A percentile compares a stretch with the other conserved stretches of the same genome.
Conservation (phyloP, 2,329 filamentous ascomycete genomes). For the Sclerotinia sclerotiorum region DNA sequence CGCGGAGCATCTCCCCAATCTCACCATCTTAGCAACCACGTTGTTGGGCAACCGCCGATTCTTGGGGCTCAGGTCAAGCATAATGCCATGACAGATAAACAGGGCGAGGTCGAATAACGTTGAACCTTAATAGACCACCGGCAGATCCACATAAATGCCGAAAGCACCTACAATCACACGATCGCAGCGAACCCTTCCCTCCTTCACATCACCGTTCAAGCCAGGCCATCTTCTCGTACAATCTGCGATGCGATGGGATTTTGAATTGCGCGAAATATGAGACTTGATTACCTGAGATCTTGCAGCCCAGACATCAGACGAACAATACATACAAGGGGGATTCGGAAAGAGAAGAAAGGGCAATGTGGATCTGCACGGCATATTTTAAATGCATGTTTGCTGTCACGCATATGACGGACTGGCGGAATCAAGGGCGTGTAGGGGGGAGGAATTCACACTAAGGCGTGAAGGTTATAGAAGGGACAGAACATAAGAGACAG, state of each 20-base stretch:
- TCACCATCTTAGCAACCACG: not conserved
- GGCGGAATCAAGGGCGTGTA: not conserved
- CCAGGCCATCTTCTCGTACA: not conserved
- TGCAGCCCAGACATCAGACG: not conserved
- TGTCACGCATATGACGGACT: not conserved
- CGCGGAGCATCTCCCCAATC: not conserved
- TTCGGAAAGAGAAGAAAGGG: not conserved
- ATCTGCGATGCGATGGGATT: not conserved
- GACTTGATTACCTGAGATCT: not conserved
- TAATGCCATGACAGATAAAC: conserved; percentile 1
- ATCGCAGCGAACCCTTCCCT: not conserved
- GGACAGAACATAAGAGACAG: not conserved
- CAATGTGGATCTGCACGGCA: not conserved
- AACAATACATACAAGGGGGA: not conserved
- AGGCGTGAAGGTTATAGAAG: not conserved
- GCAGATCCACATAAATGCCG: not conserved
- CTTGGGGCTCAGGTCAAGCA: conserved; percentile 2
- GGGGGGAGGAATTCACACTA: not conserved
- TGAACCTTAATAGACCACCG: conserved; percentile 5
- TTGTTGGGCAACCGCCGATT: conserved; percentile 1
- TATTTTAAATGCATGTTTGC: not conserved
- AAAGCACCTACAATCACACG: not conserved
- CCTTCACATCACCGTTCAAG: too few relatives aligned
- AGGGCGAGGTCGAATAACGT: not conserved
- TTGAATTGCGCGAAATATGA: not conserved